Evolutionary conservation across 2,329 filamentous ascomycete species (phyloP).

Genomic region (Claviceps sp.): DNA sequence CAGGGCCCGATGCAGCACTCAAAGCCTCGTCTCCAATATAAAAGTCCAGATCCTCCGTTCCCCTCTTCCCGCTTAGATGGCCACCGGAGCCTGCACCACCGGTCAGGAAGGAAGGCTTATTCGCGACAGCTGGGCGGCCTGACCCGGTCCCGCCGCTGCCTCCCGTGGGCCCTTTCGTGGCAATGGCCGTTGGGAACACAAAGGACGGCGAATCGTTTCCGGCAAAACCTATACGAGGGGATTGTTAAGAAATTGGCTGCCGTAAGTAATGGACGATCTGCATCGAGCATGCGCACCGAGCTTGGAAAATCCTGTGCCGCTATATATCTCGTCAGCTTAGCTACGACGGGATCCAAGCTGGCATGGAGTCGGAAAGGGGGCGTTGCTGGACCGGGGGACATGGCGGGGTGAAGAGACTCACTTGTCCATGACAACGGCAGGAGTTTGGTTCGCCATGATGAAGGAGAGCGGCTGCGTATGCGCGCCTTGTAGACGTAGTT

Average conservation of each 20-base stretch:
- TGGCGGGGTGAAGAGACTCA: conserved; percentile 41
- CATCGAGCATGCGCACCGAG: conserved; percentile 51
- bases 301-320: conserved; percentile 98
- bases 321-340: conserved; percentile 32
- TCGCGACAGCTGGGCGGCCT: conserved; percentile 77
- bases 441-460: conserved; percentile 90
- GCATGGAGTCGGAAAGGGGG: conserved; percentile 13
- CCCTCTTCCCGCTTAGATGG: conserved; percentile 80
- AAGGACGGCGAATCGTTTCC: conserved; percentile 98
- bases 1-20: conserved; percentile 68
- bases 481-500: conserved; percentile 8
- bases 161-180: conserved; percentile 69
- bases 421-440: conserved; percentile 99
- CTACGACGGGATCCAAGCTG: conserved; percentile 9
- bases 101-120: conserved; percentile 90
- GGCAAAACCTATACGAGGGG: conserved; percentile 63
- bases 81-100: conserved; percentile 65
- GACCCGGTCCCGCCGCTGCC: conserved; percentile 66
- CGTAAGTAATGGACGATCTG: neutral
- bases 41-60: conserved; percentile 95
- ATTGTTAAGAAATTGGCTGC: conserved; percentile 12
- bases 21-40: conserved; percentile 97
- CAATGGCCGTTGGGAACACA: conserved; percentile 97
- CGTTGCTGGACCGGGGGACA: conserved; percentile 14
- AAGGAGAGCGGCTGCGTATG: conserved; percentile 12